Conservation (phyloP, 2,329 filamentous ascomycete genomes). For the Penicillium sp. region DNA sequence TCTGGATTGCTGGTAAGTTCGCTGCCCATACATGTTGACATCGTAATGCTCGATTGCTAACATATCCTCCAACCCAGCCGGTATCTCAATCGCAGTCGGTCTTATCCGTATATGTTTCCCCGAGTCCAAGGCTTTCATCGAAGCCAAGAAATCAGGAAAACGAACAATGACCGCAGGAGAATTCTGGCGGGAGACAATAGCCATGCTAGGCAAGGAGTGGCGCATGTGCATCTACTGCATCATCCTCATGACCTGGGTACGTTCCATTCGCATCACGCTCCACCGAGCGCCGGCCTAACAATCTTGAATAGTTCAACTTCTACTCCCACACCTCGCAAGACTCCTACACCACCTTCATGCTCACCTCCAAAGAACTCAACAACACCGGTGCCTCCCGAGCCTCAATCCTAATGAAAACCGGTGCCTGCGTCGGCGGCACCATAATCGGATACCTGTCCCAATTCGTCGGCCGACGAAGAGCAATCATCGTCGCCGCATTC, state of each 20-base stretch:
- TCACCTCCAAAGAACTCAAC: slow-evolving; percentile 68
- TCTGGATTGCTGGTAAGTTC: slow-evolving; percentile 63
- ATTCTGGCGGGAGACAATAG: slow-evolving; percentile 70
- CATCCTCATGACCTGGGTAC: slow-evolving; percentile 71
- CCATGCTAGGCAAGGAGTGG: slow-evolving; percentile 72
- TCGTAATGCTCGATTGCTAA: slow-evolving; percentile 1
- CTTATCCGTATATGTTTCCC: slow-evolving; percentile 69
- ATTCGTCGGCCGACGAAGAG: slow-evolving; percentile 68
- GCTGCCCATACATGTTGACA: too few species aligned
- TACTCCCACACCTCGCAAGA: slow-evolving; percentile 81
- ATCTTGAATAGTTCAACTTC: slow-evolving; percentile 56
- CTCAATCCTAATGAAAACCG: slow-evolving; percentile 78
- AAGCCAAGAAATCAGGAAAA: slow-evolving; percentile 64
- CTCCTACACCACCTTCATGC: slow-evolving; percentile 80
- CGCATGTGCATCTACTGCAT: slow-evolving; percentile 75
- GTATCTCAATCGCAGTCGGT: slow-evolving; percentile 57
- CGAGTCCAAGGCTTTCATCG: slow-evolving; percentile 74
- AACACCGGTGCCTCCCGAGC: slow-evolving; percentile 69
- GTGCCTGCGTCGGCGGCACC: slow-evolving; percentile 64
- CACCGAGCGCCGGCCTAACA: neutral
- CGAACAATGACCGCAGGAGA: slow-evolving; percentile 45
- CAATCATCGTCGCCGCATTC: slow-evolving; percentile 61
- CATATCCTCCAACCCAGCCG: slow-evolving; percentile 18
- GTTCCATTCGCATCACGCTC: neutral
- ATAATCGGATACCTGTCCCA: slow-evolving; percentile 69